Percentiles rank a stretch among this genome's conserved stretches.
phyloP scores from a whole-genome alignment of 306 rosid genomes.

The Prunus mongolica region DNA sequence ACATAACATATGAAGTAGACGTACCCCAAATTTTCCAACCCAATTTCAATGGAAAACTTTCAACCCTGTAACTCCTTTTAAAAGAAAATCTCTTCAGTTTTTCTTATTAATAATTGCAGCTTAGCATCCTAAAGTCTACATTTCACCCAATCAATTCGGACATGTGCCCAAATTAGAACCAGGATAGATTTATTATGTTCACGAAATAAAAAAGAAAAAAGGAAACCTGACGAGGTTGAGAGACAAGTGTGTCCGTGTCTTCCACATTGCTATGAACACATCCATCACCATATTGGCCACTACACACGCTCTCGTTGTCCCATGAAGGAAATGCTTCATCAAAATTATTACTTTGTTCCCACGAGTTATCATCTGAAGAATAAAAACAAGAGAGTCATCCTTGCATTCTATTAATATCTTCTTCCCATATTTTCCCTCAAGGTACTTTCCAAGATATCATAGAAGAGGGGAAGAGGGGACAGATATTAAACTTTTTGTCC shows the following conservation, averaged over 20 bases:
- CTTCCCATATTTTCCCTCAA: neutral
- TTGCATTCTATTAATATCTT: neutral
- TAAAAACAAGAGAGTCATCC: neutral
- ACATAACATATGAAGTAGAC: neutral
- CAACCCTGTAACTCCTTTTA: neutral
- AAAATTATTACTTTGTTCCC: slow-evolving; percentile 11
- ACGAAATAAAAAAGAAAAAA: neutral
- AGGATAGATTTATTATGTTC: neutral
- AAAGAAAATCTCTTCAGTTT: neutral
- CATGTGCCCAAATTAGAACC: neutral
- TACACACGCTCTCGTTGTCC: slow-evolving; percentile 16
- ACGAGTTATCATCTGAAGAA: slow-evolving; percentile 9
- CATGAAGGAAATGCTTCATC: slow-evolving; percentile 21
- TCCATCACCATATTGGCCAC: slow-evolving; percentile 4
- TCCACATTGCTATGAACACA: slow-evolving; percentile 3
- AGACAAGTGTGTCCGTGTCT: slow-evolving; percentile 14
- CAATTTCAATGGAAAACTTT: neutral
- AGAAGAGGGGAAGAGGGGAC: neutral
- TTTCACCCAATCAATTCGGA: neutral
- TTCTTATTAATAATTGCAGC: neutral
- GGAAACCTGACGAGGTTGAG: slow-evolving; percentile 20
- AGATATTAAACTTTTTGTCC: too few relatives aligned
- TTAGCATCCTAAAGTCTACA: neutral
- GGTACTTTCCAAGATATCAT: neutral
- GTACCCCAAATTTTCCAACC: neutral